Evolutionary conservation across 225 moss, liverwort and hornwort species (phyloP).

Genomic region (Sphagnum tenellum): DNA sequence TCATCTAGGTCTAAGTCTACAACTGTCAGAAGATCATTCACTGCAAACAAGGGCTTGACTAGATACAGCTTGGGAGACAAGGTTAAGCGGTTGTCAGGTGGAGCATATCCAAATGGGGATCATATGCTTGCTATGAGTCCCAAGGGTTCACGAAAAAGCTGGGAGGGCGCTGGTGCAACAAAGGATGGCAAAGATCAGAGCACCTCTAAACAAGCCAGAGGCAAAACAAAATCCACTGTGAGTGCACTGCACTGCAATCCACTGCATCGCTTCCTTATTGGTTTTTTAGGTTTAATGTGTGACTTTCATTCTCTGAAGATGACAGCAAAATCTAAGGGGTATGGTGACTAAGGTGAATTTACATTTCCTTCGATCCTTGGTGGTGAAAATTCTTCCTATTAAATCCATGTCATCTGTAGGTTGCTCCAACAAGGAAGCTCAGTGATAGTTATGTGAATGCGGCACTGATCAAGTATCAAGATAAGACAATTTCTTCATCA

Average conservation of each 20-base stretch:
- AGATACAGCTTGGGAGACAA: conserved; percentile 16
- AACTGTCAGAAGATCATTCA: conserved; percentile 31
- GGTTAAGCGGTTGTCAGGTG: conserved; percentile 30
- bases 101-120: conserved; percentile 17
- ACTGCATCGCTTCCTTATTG: background rate
- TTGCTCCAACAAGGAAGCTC: conserved; percentile 46
- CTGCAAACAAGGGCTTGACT: conserved; percentile 18
- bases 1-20: conserved; percentile 34
- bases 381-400: background rate
- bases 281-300: background rate
- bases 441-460: conserved; percentile 60
- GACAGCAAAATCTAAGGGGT: too few species aligned
- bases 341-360: too few species aligned
- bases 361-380: too few species aligned
- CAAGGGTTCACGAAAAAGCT: conserved; percentile 36
- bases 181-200: conserved; percentile 32
- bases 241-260: too few species aligned
- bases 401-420: conserved; percentile 8
- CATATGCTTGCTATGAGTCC: conserved; percentile 8
- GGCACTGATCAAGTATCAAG: conserved; percentile 27
- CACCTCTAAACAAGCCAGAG: conserved; percentile 10
- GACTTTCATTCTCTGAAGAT: background rate
- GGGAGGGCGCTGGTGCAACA: conserved; percentile 24
- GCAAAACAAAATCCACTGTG: conserved; percentile 23
- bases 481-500: conserved; percentile 26